These are phyloP conservation scores for Kentomonas sorsogonicus DNA, from an alignment of 208 protist genomes.

Conservation along the genomic window DNA sequence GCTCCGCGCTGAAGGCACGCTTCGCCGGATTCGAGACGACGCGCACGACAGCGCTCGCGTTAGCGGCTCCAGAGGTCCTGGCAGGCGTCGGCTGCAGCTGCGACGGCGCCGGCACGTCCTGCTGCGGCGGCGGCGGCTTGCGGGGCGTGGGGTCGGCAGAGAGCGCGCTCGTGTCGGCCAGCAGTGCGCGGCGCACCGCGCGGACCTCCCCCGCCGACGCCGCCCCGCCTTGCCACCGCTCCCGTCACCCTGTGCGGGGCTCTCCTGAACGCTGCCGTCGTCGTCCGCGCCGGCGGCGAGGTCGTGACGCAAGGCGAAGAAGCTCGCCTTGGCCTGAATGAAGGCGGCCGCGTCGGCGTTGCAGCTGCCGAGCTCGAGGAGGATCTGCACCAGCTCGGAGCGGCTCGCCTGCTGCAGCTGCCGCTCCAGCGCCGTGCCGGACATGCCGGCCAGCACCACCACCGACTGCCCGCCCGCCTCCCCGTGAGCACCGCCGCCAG, in stretches of 20 bases:
- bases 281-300: slow-evolving; percentile 4
- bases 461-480: background rate
- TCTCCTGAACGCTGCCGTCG: background rate
- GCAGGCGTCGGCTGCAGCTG: background rate
- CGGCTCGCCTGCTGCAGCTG: slow-evolving; percentile 46
- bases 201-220: background rate
- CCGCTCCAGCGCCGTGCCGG: slow-evolving; percentile 36
- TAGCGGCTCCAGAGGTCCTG: background rate
- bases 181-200: slow-evolving; percentile 7
- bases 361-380: slow-evolving; percentile 63
- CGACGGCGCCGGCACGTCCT: background rate
- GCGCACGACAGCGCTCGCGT: background rate
- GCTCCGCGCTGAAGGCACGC: slow-evolving; percentile 28
- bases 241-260: background rate
- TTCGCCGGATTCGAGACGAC: slow-evolving; percentile 15
- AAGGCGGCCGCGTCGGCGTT: slow-evolving; percentile 53
- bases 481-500: no score
- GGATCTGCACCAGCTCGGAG: slow-evolving; percentile 61
- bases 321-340: slow-evolving; percentile 60
- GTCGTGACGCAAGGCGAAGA: slow-evolving; percentile 48
- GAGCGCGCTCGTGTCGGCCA: slow-evolving; percentile 6
- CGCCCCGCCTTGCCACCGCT: no score
- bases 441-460: slow-evolving; percentile 2
- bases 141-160: background rate
- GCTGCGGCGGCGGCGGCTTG: background rate